Evolutionary conservation across 202 grass and related monocot species (phyloP), one percentile per base, ranked within the genome.

Genomic region (Elaeis oleifera): DNA sequence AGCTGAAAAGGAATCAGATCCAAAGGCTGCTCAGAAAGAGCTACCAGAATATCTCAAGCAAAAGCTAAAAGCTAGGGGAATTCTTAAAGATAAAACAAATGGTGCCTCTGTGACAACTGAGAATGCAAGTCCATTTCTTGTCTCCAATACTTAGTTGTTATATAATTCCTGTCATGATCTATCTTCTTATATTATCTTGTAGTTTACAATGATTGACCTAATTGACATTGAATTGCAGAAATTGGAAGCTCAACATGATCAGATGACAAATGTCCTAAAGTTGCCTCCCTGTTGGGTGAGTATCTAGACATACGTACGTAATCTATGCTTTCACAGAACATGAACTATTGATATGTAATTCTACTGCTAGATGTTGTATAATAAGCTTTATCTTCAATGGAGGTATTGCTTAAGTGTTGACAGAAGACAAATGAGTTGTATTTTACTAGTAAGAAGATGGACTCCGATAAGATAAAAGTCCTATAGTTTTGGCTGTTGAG

Each of bases 271-370:
- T 54, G 13, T 20, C 8, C 67, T 59, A 69, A 76, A 70, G 66
- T 70, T 97, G 49, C 82, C 92, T 83, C 68, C 69, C 56, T 79
- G 82, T 81, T 92, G 88, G 92, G 92, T 97, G 59, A 84, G 84
- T 81, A 60, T 65, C 50, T 65, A 44, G 27, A 26, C 73, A 11
- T 50, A 53, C 17, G 1, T 13, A 44, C 11, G 3, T 44, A 44
- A 44, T 44, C 36, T 14, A 13, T 11, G 1, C 36, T 13, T 44
- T 44, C 9, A 44, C 9, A 2, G 8, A 44, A 13, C 11, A 44
- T 44, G 36, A 44, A 13, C 11, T 14, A 44, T 44, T 44, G 36
- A 13, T 44, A 44, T 44, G 36, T 3, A 44, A 13, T 44, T 2
- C 36, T 44, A 44, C 36, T 8, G 11, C 36, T 44, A 44, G 0